Evolutionary conservation across 2,329 filamentous ascomycete species (phyloP).

Genomic region (Lasiodiplodia hormozganensis): DNA sequence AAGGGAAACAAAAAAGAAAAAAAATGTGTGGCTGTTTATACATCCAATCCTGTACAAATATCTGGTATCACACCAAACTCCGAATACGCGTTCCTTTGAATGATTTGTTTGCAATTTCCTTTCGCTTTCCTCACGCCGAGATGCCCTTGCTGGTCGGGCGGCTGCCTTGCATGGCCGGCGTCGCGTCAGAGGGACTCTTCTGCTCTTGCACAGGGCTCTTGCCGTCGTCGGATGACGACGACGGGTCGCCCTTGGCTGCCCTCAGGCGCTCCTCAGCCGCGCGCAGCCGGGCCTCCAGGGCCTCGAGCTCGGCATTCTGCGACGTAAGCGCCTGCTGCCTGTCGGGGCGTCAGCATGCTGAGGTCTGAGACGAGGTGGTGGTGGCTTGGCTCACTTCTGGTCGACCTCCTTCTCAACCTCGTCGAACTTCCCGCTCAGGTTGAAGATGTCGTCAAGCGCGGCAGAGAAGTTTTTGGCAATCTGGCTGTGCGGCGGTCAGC

Average conservation of each 20-base stretch:
- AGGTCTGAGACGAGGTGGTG: not conserved
- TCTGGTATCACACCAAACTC: slow-evolving; percentile 28
- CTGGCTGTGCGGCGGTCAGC: slow-evolving; percentile 62
- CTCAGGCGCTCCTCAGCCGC: slow-evolving; percentile 82
- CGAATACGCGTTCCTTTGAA: slow-evolving; percentile 14
- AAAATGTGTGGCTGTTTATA: slow-evolving; percentile 27
- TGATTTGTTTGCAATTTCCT: slow-evolving; percentile 16
- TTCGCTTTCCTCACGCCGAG: slow-evolving; percentile 4
- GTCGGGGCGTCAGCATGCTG: slow-evolving; percentile 31
- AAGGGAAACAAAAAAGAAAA: not conserved
- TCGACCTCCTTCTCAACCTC: slow-evolving; percentile 77
- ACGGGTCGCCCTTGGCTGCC: slow-evolving; percentile 41
- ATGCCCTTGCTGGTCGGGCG: slow-evolving; percentile 25
- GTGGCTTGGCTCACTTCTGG: slow-evolving; percentile 72
- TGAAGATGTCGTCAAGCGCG: slow-evolving; percentile 88
- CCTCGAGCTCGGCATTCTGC: slow-evolving; percentile 81
- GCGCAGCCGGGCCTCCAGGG: slow-evolving; percentile 81
- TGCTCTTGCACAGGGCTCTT: slow-evolving; percentile 12
- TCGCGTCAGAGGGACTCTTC: not conserved
- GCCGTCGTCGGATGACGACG: slow-evolving; percentile 32
- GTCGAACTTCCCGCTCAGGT: slow-evolving; percentile 79
- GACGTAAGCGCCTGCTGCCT: slow-evolving; percentile 82
- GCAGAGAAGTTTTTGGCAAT: slow-evolving; percentile 86
- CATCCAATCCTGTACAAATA: slow-evolving; percentile 28
- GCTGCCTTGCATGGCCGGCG: slow-evolving; percentile 7